Evolutionary conservation across 202 grass and related monocot genomes (phyloP).

Genomic region (Tripidium arundinaceum): DNA sequence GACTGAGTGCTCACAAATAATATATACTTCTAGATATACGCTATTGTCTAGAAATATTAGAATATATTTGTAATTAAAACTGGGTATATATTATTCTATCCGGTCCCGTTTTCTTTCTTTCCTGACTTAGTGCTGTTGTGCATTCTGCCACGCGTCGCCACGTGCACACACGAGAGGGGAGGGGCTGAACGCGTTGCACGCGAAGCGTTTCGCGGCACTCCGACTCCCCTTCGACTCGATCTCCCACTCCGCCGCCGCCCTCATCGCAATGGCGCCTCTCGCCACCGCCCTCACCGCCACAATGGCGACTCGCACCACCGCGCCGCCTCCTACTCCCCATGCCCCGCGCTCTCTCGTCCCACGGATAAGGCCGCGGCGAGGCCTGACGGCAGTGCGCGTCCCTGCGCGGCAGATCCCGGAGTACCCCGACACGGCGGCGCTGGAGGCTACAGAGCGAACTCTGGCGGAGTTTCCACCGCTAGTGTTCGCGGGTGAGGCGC

Average conservation of each 20-base stretch:
- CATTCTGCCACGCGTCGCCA: neutral
- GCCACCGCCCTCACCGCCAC: neutral
- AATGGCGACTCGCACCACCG: neutral
- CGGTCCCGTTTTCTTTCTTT: too few species aligned
- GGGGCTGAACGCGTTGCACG: neutral
- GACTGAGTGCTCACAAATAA: too few species aligned
- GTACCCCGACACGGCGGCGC: slow-evolving; percentile 44
- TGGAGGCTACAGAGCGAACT: slow-evolving; percentile 24
- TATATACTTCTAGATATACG: too few species aligned
- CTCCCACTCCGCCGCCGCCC: neutral
- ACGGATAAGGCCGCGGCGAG: neutral
- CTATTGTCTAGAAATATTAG: too few species aligned
- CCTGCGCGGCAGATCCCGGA: slow-evolving; percentile 51
- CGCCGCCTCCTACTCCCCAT: neutral
- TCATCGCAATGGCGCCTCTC: neutral
- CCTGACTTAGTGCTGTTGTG: too few species aligned
- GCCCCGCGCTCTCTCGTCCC: neutral
- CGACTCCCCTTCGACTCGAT: neutral
- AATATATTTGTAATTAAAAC: too few species aligned
- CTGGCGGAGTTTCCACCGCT: slow-evolving; percentile 48
- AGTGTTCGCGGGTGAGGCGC: slow-evolving; percentile 90
- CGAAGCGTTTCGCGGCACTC: neutral
- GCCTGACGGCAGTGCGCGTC: slow-evolving; percentile 2
- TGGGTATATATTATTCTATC: too few species aligned
- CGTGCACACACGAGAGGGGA: neutral